Evolutionary conservation across 2,329 filamentous ascomycete genomes (phyloP).

Genomic region (Calonectria montana): DNA sequence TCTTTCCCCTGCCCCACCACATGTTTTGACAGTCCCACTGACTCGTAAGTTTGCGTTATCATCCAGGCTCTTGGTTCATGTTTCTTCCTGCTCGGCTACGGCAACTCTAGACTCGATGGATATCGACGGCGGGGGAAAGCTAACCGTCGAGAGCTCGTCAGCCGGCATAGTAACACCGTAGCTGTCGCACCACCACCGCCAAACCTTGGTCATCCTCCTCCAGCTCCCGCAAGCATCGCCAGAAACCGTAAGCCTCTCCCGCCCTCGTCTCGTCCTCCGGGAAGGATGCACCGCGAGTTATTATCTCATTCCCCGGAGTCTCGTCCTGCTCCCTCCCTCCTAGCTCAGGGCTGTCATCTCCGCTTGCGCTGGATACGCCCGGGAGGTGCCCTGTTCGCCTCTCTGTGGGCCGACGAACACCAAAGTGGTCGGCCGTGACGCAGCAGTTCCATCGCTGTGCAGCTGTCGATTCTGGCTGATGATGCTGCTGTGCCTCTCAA

Average conservation of each 20-base stretch:
- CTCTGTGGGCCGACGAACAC: not conserved
- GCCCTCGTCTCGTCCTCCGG: not conserved
- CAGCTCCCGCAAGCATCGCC: not conserved
- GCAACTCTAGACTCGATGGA: too few species aligned
- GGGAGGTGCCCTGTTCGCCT: not conserved
- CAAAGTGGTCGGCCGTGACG: not conserved
- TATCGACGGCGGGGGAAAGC: too few species aligned
- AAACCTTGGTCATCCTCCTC: not conserved
- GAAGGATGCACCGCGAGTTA: not conserved
- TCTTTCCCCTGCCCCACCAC: not conserved
- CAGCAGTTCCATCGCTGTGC: not conserved
- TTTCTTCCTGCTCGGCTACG: not conserved
- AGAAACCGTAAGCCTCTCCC: not conserved
- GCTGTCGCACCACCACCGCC: not conserved
- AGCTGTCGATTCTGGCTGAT: not conserved
- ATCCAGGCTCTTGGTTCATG: not conserved
- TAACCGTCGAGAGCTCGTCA: too few species aligned
- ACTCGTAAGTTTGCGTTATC: constrained; percentile 4
- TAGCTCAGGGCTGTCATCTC: not conserved
- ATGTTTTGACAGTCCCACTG: constrained; percentile 2
- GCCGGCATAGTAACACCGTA: too few species aligned
- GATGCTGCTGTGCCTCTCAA: not conserved
- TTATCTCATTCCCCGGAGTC: constrained; percentile 6
- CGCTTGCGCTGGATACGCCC: not conserved
- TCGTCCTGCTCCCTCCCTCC: not conserved